These are phyloP conservation scores for Pulveroboletus sp. DNA, from an alignment of 768 basidiomycete species.

Conservation along the genomic window DNA sequence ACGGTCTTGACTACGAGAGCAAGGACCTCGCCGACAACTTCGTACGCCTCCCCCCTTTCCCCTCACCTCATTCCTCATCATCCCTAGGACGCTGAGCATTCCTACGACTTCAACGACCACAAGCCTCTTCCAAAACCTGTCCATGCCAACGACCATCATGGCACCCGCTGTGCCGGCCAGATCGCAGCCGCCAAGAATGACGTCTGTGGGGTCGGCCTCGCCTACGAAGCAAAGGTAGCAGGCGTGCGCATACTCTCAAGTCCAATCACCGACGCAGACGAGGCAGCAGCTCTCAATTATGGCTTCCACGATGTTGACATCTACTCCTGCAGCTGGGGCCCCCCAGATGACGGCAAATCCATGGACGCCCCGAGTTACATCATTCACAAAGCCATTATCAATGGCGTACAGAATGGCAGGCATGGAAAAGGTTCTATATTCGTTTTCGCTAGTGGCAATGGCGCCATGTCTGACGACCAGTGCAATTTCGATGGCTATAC, in stretches of 20 bases:
- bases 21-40: slow-evolving; percentile 89
- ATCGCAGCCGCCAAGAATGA: slow-evolving; percentile 90
- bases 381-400: slow-evolving; percentile 90
- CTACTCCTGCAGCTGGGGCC: slow-evolving; percentile 95
- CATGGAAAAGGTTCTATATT: slow-evolving; percentile 88
- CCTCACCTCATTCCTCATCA: not conserved
- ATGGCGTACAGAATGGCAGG: slow-evolving; percentile 89
- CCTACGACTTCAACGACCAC: slow-evolving; percentile 97
- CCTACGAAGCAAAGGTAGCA: slow-evolving; percentile 87
- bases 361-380: slow-evolving; percentile 94
- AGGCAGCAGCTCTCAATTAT: slow-evolving; percentile 92
- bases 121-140: slow-evolving; percentile 80
- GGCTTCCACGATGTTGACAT: slow-evolving; percentile 90
- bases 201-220: slow-evolving; percentile 92
- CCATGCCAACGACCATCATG: slow-evolving; percentile 90
- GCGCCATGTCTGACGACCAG: slow-evolving; percentile 86
- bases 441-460: slow-evolving; percentile 97
- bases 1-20: slow-evolving; percentile 88
- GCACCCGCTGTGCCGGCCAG: slow-evolving; percentile 97
- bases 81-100: slow-evolving; percentile 73
- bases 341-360: slow-evolving; percentile 87
- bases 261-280: slow-evolving; percentile 91
- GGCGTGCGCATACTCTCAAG: slow-evolving; percentile 95
- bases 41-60: slow-evolving; percentile 47
- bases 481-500: slow-evolving; percentile 99